Conservation (phyloP, 176 grass and related monocot species). For the Dendrocalamus sinicus region DNA sequence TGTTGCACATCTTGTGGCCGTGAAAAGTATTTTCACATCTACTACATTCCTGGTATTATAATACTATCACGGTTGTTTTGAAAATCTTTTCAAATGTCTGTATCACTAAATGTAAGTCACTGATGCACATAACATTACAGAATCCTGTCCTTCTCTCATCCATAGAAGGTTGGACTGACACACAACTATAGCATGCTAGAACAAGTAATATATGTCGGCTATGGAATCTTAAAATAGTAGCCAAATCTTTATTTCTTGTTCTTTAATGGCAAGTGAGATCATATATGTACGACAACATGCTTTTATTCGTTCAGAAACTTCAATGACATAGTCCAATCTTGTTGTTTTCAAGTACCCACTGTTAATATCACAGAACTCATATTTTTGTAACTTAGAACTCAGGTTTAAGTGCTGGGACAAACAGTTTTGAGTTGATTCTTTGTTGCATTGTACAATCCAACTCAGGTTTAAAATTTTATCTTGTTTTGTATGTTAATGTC, state of each 20-base stretch:
- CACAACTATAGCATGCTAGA: constrained; percentile 9
- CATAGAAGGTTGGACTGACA: constrained; percentile 3
- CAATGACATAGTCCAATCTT: constrained; percentile 4
- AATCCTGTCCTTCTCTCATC: not conserved
- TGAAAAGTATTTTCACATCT: constrained; percentile 72
- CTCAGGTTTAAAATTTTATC: too few relatives aligned
- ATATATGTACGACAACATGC: not conserved
- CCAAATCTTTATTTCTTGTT: constrained; percentile 1
- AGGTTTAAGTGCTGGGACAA: not conserved
- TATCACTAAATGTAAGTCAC: not conserved
- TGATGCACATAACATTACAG: not conserved
- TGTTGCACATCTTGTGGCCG: constrained; percentile 59
- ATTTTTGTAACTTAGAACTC: not conserved
- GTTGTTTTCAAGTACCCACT: constrained; percentile 11
- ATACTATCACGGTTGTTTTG: constrained; percentile 1
- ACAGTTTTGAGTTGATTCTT: constrained; percentile 14
- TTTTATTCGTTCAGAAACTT: constrained; percentile 1
- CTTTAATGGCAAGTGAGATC: not conserved
- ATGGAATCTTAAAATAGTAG: not conserved
- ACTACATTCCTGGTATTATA: constrained; percentile 76
- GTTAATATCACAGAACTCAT: not conserved
- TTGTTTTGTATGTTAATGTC: too few relatives aligned
- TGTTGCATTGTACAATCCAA: not conserved
- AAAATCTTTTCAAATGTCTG: not conserved
- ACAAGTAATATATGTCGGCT: not conserved